These are phyloP conservation scores for Aspergillus eucalypticola DNA, from an alignment of 2,329 filamentous ascomycete genomes.

Conservation along the genomic window DNA sequence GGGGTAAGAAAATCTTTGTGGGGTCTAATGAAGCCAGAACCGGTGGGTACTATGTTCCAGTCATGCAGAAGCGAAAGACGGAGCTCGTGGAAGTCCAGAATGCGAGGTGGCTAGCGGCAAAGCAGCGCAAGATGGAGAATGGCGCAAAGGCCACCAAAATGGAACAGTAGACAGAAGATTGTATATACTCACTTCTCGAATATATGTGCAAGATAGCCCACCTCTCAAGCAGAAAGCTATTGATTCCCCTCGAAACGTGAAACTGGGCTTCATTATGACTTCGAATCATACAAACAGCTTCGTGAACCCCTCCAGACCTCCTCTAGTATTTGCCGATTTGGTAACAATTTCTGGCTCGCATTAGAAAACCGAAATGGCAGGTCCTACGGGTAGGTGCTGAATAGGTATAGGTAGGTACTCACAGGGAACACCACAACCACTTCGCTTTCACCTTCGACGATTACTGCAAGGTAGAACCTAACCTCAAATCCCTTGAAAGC, in stretches of 20 bases:
- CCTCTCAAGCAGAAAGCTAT: background rate
- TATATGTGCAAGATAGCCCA: constrained; percentile 2
- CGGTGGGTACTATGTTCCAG: constrained; percentile 59
- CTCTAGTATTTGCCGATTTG: constrained; percentile 73
- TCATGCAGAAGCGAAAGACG: constrained; percentile 58
- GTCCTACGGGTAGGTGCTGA: background rate
- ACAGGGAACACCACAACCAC: constrained; percentile 93
- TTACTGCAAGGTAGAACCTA: constrained; percentile 81
- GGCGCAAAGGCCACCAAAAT: constrained; percentile 24
- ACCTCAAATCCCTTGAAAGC: constrained; percentile 92
- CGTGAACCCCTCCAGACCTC: constrained; percentile 85
- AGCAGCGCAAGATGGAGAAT: constrained; percentile 45
- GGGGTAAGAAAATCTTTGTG: constrained; percentile 58
- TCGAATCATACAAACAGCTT: constrained; percentile 75
- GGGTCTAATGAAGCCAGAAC: constrained; percentile 56
- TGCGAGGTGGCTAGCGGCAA: constrained; percentile 56
- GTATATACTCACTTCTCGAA: constrained; percentile 18
- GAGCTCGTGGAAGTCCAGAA: constrained; percentile 65
- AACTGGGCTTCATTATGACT: constrained; percentile 38
- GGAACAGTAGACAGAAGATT: constrained; percentile 13
- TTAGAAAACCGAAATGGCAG: constrained; percentile 4
- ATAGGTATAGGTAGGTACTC: constrained; percentile 27
- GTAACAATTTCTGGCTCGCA: constrained; percentile 61
- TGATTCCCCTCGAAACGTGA: background rate
- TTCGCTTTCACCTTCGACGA: constrained; percentile 84